Evolutionary conservation across 495 filamentous ascomycete species (phyloP).

Genomic region (Podospora anserina): DNA sequence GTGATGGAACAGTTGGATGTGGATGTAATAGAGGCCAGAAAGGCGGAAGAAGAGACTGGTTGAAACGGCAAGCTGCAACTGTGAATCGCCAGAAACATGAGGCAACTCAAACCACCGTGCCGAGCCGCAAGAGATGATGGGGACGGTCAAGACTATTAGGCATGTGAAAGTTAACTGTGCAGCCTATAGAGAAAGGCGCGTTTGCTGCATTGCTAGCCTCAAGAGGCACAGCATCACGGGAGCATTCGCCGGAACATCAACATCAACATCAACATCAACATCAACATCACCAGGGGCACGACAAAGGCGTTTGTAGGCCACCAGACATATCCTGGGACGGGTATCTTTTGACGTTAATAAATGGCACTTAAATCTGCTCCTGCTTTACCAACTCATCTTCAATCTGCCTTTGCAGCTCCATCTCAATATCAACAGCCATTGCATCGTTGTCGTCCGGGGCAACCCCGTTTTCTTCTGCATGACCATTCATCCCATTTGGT

Average conservation of each 20-base stretch:
- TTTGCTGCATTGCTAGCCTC: background rate
- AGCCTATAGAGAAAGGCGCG: background rate
- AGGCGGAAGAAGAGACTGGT: conserved; percentile 3
- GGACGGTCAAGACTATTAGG: background rate
- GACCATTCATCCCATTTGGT: conserved; percentile 11
- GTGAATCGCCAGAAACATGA: background rate
- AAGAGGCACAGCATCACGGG: background rate
- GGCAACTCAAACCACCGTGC: background rate
- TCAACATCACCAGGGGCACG: background rate
- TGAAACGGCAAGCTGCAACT: background rate
- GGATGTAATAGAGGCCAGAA: conserved; percentile 59
- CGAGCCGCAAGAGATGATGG: background rate
- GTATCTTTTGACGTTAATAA: background rate
- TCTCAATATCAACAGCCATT: conserved; percentile 20
- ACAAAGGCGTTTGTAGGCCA: background rate
- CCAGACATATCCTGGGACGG: background rate
- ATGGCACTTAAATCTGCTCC: conserved; percentile 16
- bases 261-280: background rate
- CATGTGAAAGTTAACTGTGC: background rate
- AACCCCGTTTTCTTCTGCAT: conserved; percentile 4
- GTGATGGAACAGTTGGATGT: conserved; percentile 87
- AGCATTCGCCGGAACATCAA: background rate
- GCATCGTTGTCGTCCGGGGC: conserved; percentile 5
- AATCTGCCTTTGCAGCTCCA: conserved; percentile 28
- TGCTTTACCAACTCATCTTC: conserved; percentile 27